Percentiles rank a stretch among this genome's conserved stretches.
Conservation (phyloP, 1,284 basidiomycete species). For the Melanopsichium pennsylvanicum region DNA sequence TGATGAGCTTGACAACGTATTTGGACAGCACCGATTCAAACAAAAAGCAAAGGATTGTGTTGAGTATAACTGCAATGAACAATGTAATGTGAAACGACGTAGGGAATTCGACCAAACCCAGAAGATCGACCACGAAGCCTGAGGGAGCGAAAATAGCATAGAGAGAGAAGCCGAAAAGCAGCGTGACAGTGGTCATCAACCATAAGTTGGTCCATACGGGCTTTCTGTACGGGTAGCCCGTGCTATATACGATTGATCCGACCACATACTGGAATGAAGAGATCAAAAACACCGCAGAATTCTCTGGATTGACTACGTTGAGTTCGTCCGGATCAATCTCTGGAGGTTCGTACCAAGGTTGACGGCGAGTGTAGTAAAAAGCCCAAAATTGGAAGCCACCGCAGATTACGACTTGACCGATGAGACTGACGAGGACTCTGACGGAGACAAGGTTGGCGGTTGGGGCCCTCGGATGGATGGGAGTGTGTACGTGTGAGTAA, state of each 20-base stretch:
- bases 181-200: slow-evolving; percentile 54
- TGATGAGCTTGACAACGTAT: slow-evolving; percentile 45
- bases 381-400: slow-evolving; percentile 83
- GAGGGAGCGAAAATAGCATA: slow-evolving; percentile 70
- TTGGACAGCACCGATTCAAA: slow-evolving; percentile 72
- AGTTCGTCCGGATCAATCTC: slow-evolving; percentile 77
- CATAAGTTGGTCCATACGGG: slow-evolving; percentile 86
- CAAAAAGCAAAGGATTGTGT: slow-evolving; percentile 77
- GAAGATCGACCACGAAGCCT: slow-evolving; percentile 72
- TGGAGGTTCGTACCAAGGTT: slow-evolving; percentile 80
- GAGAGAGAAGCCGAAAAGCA: slow-evolving; percentile 49
- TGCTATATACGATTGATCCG: slow-evolving; percentile 94
- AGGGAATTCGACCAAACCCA: slow-evolving; percentile 83
- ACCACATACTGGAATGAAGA: slow-evolving; percentile 99
- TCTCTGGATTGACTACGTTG: slow-evolving; percentile 90
- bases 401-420: slow-evolving; percentile 91
- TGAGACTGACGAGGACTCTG: slow-evolving; percentile 90
- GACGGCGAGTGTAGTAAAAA: slow-evolving; percentile 85
- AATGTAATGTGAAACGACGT: slow-evolving; percentile 76
- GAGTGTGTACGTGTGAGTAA: slow-evolving; percentile 59
- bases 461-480: slow-evolving; percentile 83
- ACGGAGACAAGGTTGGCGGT: slow-evolving; percentile 96
- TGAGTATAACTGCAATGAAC: slow-evolving; percentile 75
- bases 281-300: slow-evolving; percentile 88
- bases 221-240: slow-evolving; percentile 93